Evolutionary conservation across 208 protist genomes (phyloP).

Genomic region (Leishmania mexicana): DNA sequence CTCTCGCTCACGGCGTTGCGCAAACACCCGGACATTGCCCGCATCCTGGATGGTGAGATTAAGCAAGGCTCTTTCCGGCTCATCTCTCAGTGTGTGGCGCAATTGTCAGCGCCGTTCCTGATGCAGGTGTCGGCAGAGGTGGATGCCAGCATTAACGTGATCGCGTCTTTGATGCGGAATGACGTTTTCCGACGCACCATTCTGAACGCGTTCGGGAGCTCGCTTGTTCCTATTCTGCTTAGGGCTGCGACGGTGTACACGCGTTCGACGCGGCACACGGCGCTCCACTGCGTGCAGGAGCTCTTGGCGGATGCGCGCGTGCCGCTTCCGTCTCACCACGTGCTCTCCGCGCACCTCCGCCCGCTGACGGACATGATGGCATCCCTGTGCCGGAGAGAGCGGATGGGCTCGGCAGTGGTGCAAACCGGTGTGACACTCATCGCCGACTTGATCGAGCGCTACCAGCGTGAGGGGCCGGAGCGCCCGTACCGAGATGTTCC

Average conservation of each 20-base stretch:
- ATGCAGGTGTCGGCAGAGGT: conserved; percentile 42
- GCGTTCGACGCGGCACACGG: conserved; percentile 63
- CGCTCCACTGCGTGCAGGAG: conserved; percentile 75
- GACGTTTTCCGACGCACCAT: conserved; percentile 42
- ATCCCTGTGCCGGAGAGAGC: conserved; percentile 65
- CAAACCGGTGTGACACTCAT: conserved; percentile 86
- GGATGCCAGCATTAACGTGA: conserved; percentile 52
- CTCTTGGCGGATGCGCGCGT: conserved; percentile 54
- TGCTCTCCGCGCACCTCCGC: conserved; percentile 54
- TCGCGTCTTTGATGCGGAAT: conserved; percentile 42
- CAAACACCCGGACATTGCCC: conserved; percentile 33
- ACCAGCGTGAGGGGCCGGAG: conserved; percentile 46
- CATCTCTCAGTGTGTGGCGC: conserved; percentile 51
- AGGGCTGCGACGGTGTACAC: conserved; percentile 69
- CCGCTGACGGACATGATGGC: conserved; percentile 78
- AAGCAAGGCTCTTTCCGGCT: conserved; percentile 43
- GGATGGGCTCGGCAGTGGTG: conserved; percentile 71
- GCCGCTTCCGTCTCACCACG: conserved; percentile 60
- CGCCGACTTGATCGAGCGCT: conserved; percentile 75
- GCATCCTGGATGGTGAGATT: conserved; percentile 48
- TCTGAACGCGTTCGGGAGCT: conserved; percentile 48
- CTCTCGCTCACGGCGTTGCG: conserved; percentile 74
- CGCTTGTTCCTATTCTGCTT: conserved; percentile 63
- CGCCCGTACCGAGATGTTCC: conserved; percentile 24
- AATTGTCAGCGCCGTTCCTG: conserved; percentile 45